Conservation (phyloP, 1,284 basidiomycete species). For the Tremellales sp. region DNA sequence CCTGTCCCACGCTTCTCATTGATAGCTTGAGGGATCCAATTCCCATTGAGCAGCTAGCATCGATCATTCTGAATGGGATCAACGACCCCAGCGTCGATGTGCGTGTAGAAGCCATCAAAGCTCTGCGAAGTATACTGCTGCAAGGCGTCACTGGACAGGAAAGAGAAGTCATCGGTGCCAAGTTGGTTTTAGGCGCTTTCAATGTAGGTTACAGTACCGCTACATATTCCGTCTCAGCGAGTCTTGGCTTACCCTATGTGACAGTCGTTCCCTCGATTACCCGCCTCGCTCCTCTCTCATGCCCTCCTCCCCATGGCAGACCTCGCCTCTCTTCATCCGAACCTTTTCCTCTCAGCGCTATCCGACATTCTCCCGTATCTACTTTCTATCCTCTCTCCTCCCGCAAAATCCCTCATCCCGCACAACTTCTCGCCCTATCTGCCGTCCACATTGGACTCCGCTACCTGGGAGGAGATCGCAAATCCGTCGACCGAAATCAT, state of each 20-base stretch:
- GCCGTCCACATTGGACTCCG: constrained; percentile 48
- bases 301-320: constrained; percentile 64
- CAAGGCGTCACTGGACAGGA: constrained; percentile 31
- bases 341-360: constrained; percentile 65
- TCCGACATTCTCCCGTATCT: constrained; percentile 62
- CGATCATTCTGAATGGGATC: constrained; percentile 35
- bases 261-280: constrained; percentile 24
- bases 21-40: constrained; percentile 29
- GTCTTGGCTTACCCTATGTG: background rate
- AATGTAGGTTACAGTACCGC: constrained; percentile 18
- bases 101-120: constrained; percentile 40
- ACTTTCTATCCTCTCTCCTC: constrained; percentile 31
- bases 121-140: constrained; percentile 31
- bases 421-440: constrained; percentile 31
- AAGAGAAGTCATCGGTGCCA: constrained; percentile 25
- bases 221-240: no score
- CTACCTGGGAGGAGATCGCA: constrained; percentile 72
- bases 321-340: constrained; percentile 62
- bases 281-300: constrained; percentile 22
- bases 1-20: constrained; percentile 32
- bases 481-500: constrained; percentile 48
- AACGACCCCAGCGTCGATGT: constrained; percentile 40
- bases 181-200: constrained; percentile 27
- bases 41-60: constrained; percentile 28
- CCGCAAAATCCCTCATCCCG: constrained; percentile 11